These are phyloP conservation scores for Solanum chilense DNA, from an alignment of 257 asterid genomes.

Conservation along the genomic window DNA sequence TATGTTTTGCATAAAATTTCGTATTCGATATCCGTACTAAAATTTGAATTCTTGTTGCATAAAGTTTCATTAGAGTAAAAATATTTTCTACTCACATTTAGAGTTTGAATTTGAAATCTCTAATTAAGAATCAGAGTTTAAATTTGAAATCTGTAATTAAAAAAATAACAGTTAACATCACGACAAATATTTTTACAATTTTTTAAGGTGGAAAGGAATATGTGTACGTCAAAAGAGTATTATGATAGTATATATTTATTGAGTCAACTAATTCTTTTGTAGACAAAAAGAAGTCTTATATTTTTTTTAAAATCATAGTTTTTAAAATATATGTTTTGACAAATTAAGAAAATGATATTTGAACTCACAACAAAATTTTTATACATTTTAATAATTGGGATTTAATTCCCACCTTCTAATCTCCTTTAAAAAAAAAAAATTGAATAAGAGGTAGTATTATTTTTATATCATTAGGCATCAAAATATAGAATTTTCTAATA, in stretches of 20 bases:
- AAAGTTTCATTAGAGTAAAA: too few relatives aligned
- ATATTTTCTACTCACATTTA: too few relatives aligned
- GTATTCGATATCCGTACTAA: too few relatives aligned
- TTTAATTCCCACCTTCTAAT: not conserved
- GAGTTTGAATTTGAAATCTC: too few relatives aligned
- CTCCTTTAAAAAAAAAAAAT: not conserved
- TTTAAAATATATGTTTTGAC: not conserved
- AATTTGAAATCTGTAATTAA: too few relatives aligned
- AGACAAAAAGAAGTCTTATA: not conserved
- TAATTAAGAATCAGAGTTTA: rapidly evolving
- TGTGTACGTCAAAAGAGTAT: not conserved
- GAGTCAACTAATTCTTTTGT: not conserved
- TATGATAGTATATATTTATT: not conserved
- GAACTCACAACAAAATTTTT: not conserved
- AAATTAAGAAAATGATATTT: not conserved
- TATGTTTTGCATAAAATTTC: not conserved
- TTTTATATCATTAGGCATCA: not conserved
- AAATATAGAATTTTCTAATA: not conserved
- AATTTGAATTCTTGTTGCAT: rapidly evolving
- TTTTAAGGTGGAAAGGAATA: not conserved
- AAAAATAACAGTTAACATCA: not conserved
- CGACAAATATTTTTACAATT: not conserved
- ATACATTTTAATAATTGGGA: not conserved
- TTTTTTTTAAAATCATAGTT: not conserved
- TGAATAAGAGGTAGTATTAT: not conserved